Conservation (phyloP, 768 basidiomycete genomes). For the Mycena kentingensis region DNA sequence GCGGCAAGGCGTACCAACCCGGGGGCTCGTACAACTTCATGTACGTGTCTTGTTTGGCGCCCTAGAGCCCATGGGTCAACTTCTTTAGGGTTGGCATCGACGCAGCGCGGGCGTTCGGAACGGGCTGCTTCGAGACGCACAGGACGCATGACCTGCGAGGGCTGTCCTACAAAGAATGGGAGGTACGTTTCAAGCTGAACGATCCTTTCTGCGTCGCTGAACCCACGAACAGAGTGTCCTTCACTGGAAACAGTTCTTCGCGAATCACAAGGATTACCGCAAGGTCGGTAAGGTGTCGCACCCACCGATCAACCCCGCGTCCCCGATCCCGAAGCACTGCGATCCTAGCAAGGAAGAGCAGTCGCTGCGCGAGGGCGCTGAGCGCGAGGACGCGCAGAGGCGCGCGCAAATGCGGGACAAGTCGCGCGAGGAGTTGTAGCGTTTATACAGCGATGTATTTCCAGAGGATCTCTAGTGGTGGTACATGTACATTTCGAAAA, state of each 20-base stretch:
- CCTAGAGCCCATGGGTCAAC: conserved; percentile 20
- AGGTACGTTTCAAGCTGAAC: conserved; percentile 45
- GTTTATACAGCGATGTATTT: conserved; percentile 30
- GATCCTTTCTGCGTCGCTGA: conserved; percentile 1
- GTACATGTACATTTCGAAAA: conserved; percentile 15
- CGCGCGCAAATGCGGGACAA: conserved; percentile 20
- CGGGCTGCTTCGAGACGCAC: conserved; percentile 91
- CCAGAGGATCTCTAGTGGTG: conserved; percentile 15
- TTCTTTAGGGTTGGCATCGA: conserved; percentile 71
- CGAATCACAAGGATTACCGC: conserved; percentile 74
- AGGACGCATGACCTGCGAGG: conserved; percentile 90
- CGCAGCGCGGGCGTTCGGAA: conserved; percentile 90
- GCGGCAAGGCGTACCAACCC: conserved; percentile 78
- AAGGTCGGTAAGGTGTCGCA: conserved; percentile 79
- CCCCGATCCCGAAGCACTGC: conserved; percentile 75
- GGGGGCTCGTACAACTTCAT: conserved; percentile 82
- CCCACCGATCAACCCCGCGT: conserved; percentile 72
- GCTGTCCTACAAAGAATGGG: conserved; percentile 66
- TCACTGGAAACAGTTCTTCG: conserved; percentile 92
- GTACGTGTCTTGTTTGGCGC: conserved; percentile 40
- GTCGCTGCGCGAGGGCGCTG: conserved; percentile 32
- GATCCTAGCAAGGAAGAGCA: conserved; percentile 57
- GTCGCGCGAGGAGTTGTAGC: conserved; percentile 38
- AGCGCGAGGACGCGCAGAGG: conserved; percentile 21
- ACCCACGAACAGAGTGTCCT: conserved; percentile 56